These are phyloP conservation scores for Eucalyptus cloeziana DNA, from an alignment of 345 rosid genomes.

Conservation along the genomic window DNA sequence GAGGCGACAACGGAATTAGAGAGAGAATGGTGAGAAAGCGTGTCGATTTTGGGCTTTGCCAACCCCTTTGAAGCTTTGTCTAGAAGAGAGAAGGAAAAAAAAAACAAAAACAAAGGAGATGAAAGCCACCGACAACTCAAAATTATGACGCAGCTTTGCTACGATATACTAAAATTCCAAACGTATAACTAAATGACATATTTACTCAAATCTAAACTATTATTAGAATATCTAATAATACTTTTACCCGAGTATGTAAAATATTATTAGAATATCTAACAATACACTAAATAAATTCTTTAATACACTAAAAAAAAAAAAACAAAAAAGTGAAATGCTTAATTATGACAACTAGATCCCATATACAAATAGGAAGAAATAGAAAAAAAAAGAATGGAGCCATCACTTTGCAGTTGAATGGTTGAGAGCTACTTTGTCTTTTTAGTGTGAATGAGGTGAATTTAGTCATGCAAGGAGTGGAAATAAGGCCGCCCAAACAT, in stretches of 20 bases:
- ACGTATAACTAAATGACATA: accelerated
- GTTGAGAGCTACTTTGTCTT: neutral
- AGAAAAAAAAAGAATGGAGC: neutral
- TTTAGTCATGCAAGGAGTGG: neutral
- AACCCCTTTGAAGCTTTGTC: neutral
- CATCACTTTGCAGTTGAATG: neutral
- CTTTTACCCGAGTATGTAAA: neutral
- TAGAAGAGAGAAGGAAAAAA: neutral
- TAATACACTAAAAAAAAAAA: neutral
- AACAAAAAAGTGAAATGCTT: neutral
- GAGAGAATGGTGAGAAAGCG: neutral
- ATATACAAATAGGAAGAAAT: neutral
- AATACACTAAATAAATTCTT: neutral
- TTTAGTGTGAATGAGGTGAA: neutral
- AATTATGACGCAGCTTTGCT: no score
- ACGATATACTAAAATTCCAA: neutral
- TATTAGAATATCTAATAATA: neutral
- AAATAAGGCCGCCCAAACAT: neutral
- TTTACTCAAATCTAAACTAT: neutral
- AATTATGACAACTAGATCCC: neutral
- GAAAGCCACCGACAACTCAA: neutral
- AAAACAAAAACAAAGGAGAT: neutral
- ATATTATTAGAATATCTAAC: neutral
- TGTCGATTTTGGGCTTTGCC: neutral
- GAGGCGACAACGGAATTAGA: neutral